Evolutionary conservation across 31 red algal species (phyloP), one percentile per base, ranked within the genome.

Genomic region (Bonnemaisonia californica): DNA sequence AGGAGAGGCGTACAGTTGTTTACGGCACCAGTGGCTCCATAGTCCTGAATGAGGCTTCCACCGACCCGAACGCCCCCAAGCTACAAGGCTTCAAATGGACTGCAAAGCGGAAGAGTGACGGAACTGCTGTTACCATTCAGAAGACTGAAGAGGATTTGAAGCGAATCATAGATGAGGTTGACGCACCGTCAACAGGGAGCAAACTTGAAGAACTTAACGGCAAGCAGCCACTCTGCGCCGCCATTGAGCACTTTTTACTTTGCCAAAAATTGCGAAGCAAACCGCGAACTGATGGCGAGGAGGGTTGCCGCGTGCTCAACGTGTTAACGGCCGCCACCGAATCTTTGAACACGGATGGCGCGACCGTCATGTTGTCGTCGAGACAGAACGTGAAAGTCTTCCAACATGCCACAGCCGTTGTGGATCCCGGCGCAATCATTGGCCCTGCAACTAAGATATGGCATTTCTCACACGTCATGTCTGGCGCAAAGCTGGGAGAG

Each of bases 381-480:
- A 68, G 2, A 73, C 40, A 57, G 9, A 48, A 24, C 69, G 23
- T 29, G 23, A n/a, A 28, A 68, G 2, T 29, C n/a, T 79, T 79
- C 45, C 62, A 74, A 4, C 93, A 96, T 69, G n/a, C 27, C 0
- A 84, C 88, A 1, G 93, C 93, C 12, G 48, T 96, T 4, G 81
- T 96, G 27, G 93, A 92, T 32, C n/a, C 64, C 9, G 77, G 83
- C 36, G 82, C 84, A 18, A 33, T 41, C 1, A 69, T 96, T 39
- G 88, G 88, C 1, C 54, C 12, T 18, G 88, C 78, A 16, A 88
- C 93, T 1, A 96, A 76, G 39, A 75, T 96, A 13, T 96, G 93
- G 93, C 88, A 96, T 51, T 92, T 91, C 78, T 74, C 82, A 12
- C 93, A 92, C 54, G 63, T 96, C 18, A 79, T 77, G 77, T 22